Evolutionary conservation across 306 rosid genomes (phyloP), one percentile per base, ranked within the genome.

Genomic region (Carpinus fangiana): DNA sequence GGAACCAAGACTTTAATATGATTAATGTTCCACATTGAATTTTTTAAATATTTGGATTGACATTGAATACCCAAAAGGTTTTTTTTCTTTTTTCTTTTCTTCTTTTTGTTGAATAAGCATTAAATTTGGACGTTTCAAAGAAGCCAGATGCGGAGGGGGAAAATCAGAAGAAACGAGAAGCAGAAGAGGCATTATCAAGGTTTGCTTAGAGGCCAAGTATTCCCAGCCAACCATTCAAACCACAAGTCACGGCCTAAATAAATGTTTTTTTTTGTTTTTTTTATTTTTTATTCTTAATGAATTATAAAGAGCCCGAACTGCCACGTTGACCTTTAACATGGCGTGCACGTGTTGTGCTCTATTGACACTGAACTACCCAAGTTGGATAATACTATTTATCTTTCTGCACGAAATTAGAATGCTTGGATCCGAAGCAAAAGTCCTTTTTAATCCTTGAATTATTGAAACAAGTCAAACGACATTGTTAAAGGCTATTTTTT

Each of bases 151-250:
- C 47, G 16, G 18, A 50, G 47, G 48, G 71, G 28, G 73, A 80
- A 86, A 78, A 69, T 74, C 79, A 47, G 38, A 18, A 41, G 64
- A 56, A 59, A 13, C 23, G 2, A 60, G 76, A 17, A 18, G 59
- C 4, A 1, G 41, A 45, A 41, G 34, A 4, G 47, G 70, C 20
- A n/a, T 51, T 50, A 83, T 80, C 78, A 81, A 71, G 59, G 78
- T 86, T 81, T 71, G 36, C 84, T 78, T 80, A 73, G 74, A 23
- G 71, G 84, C 81, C 57, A 84, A 88, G 91, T 31, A 76, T 57
- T 79, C 71, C 56, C 16, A 72, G 47, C 85, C 60, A 74, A n/a
- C 18, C 74, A 74, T 75, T 73, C 47, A 80, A 75, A 79, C 36
- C 34, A 2, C 11, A 5, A 73, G 18, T 78, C 66, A 73, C 21